Conservation (phyloP, 441 rosid species). For the Macaranga tanarius region DNA sequence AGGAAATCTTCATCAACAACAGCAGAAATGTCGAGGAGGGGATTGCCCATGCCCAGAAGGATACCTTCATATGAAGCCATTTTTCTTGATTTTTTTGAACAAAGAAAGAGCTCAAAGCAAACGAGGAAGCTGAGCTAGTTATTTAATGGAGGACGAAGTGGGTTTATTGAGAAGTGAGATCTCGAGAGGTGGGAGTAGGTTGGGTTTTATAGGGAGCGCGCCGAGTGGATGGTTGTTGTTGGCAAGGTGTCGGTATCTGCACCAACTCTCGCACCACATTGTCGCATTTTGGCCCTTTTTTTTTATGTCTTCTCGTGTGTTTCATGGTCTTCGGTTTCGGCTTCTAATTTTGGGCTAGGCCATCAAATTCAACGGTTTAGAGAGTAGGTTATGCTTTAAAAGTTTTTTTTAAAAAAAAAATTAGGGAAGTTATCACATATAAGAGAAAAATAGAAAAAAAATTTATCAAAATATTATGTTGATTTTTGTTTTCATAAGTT, state of each 20-base stretch:
- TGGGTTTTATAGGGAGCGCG: background rate
- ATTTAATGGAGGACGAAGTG: too few relatives aligned
- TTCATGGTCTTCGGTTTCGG: background rate
- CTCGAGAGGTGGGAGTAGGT: background rate
- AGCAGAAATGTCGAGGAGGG: constrained; percentile 90
- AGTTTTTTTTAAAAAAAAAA: too few relatives aligned
- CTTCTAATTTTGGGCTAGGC: too few relatives aligned
- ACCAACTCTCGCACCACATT: background rate
- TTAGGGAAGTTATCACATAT: too few relatives aligned
- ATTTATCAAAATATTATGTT: too few relatives aligned
- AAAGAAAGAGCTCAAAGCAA: background rate
- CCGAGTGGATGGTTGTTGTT: background rate
- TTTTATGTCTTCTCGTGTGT: too few relatives aligned
- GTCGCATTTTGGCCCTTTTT: background rate
- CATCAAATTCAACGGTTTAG: too few relatives aligned
- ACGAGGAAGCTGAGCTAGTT: too few relatives aligned
- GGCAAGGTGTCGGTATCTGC: background rate
- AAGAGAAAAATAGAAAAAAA: too few relatives aligned
- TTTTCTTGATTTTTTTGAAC: background rate
- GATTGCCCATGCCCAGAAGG: constrained; percentile 92
- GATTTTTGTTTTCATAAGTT: too few relatives aligned
- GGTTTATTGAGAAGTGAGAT: background rate
- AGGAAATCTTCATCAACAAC: constrained; percentile 83
- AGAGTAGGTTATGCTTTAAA: too few relatives aligned
- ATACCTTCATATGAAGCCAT: constrained; percentile 62